Base-by-base conservation (phyloP, 257 asterid species). In the Coffea eugenioides region DNA sequence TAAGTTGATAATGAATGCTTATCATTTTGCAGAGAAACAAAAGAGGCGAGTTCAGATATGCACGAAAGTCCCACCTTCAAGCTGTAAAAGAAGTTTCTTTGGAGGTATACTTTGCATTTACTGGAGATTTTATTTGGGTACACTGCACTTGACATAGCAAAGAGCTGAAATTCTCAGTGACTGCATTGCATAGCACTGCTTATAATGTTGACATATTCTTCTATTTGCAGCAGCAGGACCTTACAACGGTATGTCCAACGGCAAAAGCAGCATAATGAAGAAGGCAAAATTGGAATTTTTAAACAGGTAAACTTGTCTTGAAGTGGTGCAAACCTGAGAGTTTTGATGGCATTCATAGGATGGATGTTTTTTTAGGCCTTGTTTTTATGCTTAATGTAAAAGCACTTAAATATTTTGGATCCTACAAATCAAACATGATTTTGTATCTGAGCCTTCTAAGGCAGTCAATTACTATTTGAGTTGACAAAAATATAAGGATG, bases 11-110 rank as follows among this genome's bases (percentile, higher is more conserved):
- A 54, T n/a, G 21, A 5, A 13, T 64, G 62, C 64, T 76, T 76
- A 12, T 27, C 70, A 64, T 75, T 76, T 79, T 84, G 85, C 67
- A 94, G 99, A 80, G 77, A 92, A 88, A 78, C 90, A 87, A 88
- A 90, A 88, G 82, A 93, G 99, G 86, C 97, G 92, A 89, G 87
- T 96, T 84, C 89, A 64, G 85, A 64, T 91, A 67, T 91, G 97
- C 90, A 73, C 91, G n/a, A 94, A 92, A 84, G 88, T 89, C 86
- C 99, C 99, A 31, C 97, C 99, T 83, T 87, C 97, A 71, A 85
- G 97, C 87, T 76, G 49, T 72, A 94, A 89, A 88, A 90, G 97
- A 88, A 90, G 86, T 86, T 90, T 66, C 77, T 88, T 56, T 82
- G 97, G 96, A 85, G 97, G 98, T 94, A 89, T 79, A 72, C 74